Base-by-base conservation (phyloP, 2,329 filamentous ascomycete species). In the Arthroderma uncinatum region DNA sequence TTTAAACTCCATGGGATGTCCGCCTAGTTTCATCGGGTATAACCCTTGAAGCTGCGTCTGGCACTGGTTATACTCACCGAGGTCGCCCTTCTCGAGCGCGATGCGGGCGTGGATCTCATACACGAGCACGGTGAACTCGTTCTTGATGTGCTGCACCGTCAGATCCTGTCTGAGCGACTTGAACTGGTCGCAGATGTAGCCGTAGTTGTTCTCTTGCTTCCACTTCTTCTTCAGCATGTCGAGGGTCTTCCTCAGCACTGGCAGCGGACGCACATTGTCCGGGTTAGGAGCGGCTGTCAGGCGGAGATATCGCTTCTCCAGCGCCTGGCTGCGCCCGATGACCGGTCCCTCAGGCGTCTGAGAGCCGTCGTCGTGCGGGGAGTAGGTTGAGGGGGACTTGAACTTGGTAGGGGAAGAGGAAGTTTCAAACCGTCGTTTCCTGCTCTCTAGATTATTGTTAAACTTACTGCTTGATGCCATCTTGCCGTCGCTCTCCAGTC, bases 1-100 rank as follows among this genome's bases (percentile, higher is more conserved):
- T 82, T 93, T 93, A 77, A 98, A 98, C 75, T 98, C 93, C 76
- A 88, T 85, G 69, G 88, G 84, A 73, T 91, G 90, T 67, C 92
- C 93, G 44, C 89, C 89, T 71, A 95, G 78, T 64, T 88, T 87
- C 76, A 89, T 82, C 72, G 83, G 82, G 75, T 98, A 97, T 67
- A 98, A 78, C 63, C 87, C 89, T 73, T 89, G 89, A 70, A 98
- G 80, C 77, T 98, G 93, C 68, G 93, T 97, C 79, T 98, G 93
- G 75, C 93, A 98, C 81, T 98, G 93, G 79, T 98, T 98, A 93
- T 98, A 98, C 93, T 98, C 93, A 98, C 93, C 92, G 78, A 97
- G 83, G 79, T 98, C 93, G 76, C 88, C 90, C 81, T 94, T 96
- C 75, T 98, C 92, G 74, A 98, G 79, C 64, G 93, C 93, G 75